Base-by-base conservation (phyloP, 306 rosid species). In the Trichosanthes cucumerina region DNA sequence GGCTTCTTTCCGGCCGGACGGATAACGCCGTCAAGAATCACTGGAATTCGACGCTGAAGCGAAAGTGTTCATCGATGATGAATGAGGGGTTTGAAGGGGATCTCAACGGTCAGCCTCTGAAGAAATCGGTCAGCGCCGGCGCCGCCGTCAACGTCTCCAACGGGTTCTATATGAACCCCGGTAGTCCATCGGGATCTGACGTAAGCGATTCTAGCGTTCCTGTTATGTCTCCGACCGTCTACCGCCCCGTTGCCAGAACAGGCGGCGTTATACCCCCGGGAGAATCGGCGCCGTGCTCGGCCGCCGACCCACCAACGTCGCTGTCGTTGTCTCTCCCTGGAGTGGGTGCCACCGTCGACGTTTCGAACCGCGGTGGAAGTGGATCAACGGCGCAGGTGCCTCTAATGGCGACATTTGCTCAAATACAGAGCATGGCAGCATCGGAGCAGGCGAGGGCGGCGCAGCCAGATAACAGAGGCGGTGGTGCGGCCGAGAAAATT, bases 1-100 rank as follows among this genome's bases (percentile, higher is more conserved):
- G 99, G 1, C 93, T 95, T 13, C 89, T 95, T 36, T 82, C 83
- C 1, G 99, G 99, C 7, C 85, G 99, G 52, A 95, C 99, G 24
- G 99, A 95, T 77, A 95, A 95, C 99, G 99, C 99, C 0, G 89
- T 95, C 19, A 95, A 95, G 72, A 95, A 95, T 71, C 99, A 95
- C 87, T 95, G 99, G 99, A 95, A 95, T 88, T 95, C 99, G 0
- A 95, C 97, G 39, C 82, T 95, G 65, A 95, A 95, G 82, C 85
- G 99, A 7, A 92, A 92, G 93, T 90, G 93, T 82, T 44, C 86
- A 0, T 81, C 91, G 33, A 66, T 83, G 69, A 65, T 68, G 57
- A 78, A 79, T 7, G 89, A 87, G 46, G 88, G 82, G 39, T 79
- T 79, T 3, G 89, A 87, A 34, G 86, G 75, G 9, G 73, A 69